phyloP scores from a whole-genome alignment of 352 stramenopile species.

The Vaucheria bursata region DNA sequence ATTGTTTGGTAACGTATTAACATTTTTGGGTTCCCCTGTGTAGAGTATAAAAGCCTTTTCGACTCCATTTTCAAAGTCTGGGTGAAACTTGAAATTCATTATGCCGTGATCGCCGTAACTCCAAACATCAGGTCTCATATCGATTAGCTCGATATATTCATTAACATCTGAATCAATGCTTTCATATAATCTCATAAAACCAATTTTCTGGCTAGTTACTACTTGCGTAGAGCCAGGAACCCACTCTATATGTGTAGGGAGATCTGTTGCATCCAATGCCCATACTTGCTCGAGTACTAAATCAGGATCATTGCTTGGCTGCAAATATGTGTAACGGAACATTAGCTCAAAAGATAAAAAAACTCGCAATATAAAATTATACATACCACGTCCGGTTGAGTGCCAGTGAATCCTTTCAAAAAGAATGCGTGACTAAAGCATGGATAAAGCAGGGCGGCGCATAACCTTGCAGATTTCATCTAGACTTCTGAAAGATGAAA shows the following conservation, averaged over 20 bases:
- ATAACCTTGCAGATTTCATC: too few species aligned
- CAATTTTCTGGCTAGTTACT: neutral
- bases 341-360: too few species aligned
- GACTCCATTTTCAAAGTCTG: neutral
- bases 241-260: neutral
- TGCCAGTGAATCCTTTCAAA: too few species aligned
- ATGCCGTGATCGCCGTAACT: neutral
- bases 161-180: neutral
- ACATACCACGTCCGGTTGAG: too few species aligned
- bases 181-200: neutral
- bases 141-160: neutral
- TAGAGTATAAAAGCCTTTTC: neutral
- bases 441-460: too few species aligned
- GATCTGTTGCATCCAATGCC: neutral
- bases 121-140: neutral
- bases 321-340: too few species aligned
- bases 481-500: too few species aligned
- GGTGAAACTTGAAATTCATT: neutral
- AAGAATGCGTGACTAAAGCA: too few species aligned
- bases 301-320: neutral
- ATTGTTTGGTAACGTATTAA: neutral
- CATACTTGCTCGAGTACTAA: neutral
- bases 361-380: too few species aligned
- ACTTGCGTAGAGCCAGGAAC: neutral
- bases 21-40: constrained; percentile 4